Evolutionary conservation across 2,329 filamentous ascomycete genomes (phyloP).

Genomic region (Pseudogymnoascus pannorum): DNA sequence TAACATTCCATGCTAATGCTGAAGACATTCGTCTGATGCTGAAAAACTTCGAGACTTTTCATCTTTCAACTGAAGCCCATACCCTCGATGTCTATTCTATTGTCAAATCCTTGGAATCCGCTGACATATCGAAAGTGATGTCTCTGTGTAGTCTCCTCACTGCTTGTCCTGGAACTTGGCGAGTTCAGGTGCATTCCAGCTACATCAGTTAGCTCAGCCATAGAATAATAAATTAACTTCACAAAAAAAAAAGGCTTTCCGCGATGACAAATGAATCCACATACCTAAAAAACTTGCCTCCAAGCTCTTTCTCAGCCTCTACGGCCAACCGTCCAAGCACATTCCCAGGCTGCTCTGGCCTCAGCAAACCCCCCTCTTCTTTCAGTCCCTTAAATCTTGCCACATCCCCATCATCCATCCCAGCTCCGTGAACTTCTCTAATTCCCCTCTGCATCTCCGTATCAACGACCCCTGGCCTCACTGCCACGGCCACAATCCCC

Average conservation of each 20-base stretch:
- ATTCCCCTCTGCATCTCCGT: slow-evolving; percentile 87
- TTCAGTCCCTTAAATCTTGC: slow-evolving; percentile 63
- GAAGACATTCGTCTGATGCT: slow-evolving; percentile 52
- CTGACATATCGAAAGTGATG: slow-evolving; percentile 7
- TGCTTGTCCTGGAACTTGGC: slow-evolving; percentile 13
- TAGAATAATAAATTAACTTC: slow-evolving; percentile 22
- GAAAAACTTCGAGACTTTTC: slow-evolving; percentile 67
- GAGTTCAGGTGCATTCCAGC: slow-evolving; percentile 11
- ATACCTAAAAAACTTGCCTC: slow-evolving; percentile 67
- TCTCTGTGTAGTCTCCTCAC: neutral
- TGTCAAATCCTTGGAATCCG: slow-evolving; percentile 7
- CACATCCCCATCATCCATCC: slow-evolving; percentile 51
- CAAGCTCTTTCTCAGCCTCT: slow-evolving; percentile 57
- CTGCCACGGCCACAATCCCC: slow-evolving; percentile 61
- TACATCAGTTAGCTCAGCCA: slow-evolving; percentile 42
- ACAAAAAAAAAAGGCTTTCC: neutral
- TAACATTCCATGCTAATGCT: slow-evolving; percentile 73
- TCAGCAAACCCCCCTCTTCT: slow-evolving; percentile 63
- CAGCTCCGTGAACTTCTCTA: slow-evolving; percentile 59
- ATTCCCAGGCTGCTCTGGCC: slow-evolving; percentile 74
- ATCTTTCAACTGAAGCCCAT: slow-evolving; percentile 69
- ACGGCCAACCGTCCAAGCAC: slow-evolving; percentile 77
- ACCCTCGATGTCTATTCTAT: slow-evolving; percentile 20
- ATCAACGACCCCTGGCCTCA: slow-evolving; percentile 76
- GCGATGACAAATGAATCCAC: slow-evolving; percentile 23